Percentiles rank a stretch among this genome's conserved stretches.
phyloP scores from a whole-genome alignment of 139 green algal species.

The Asterochloris sp. region DNA sequence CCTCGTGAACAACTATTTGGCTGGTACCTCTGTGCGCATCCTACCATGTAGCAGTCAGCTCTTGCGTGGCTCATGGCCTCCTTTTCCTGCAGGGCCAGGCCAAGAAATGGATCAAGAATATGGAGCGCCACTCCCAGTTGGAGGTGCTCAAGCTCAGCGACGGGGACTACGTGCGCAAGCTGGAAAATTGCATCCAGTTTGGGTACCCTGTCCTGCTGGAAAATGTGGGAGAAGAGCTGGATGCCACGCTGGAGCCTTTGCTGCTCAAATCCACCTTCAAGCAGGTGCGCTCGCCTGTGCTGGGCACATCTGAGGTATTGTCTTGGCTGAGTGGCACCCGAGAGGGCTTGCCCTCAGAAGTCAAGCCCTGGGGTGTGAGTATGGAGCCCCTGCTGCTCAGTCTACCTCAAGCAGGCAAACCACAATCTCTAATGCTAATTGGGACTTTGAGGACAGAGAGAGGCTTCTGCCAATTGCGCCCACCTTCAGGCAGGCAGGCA shows the following conservation, averaged over 20 bases:
- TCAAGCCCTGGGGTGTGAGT: no score
- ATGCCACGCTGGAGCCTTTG: constrained; percentile 77
- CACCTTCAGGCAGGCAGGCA: no score
- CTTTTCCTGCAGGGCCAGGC: constrained; percentile 44
- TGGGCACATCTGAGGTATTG: no score
- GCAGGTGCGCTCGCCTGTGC: constrained; percentile 27
- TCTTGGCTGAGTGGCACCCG: no score
- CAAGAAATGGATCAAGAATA: constrained; percentile 82
- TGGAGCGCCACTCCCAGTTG: constrained; percentile 68
- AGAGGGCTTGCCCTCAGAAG: no score
- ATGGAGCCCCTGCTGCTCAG: no score
- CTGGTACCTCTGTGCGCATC: no score
- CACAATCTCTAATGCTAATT: no score
- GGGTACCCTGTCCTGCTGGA: constrained; percentile 81
- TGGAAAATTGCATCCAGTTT: constrained; percentile 82
- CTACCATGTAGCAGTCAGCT: neutral
- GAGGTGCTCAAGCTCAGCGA: constrained; percentile 79
- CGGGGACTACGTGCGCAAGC: constrained; percentile 65
- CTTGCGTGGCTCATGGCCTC: neutral
- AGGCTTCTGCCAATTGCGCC: no score
- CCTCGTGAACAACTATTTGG: no score
- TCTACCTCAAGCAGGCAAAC: no score
- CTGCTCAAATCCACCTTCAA: constrained; percentile 77
- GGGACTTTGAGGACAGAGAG: no score
- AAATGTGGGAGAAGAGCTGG: constrained; percentile 74